These are phyloP conservation scores for Diaporthe sp. DNA, from an alignment of 2,329 filamentous ascomycete genomes.

Conservation along the genomic window DNA sequence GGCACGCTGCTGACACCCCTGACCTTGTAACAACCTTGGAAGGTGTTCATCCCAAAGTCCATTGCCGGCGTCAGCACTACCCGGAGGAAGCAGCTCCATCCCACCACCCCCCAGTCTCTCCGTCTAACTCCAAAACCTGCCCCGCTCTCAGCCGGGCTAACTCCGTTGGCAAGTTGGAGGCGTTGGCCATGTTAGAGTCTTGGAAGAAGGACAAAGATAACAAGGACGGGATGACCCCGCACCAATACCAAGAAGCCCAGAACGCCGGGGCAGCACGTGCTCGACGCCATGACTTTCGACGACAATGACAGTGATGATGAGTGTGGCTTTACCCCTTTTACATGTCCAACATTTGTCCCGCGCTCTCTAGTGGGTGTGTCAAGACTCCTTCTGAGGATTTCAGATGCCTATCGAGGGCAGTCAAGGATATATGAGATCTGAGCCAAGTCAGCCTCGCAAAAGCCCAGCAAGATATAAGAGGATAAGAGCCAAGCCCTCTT, in stretches of 20 bases:
- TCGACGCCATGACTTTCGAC: conserved; percentile 1
- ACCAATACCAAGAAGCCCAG: conserved; percentile 4
- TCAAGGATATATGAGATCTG: neutral
- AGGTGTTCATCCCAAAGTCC: neutral
- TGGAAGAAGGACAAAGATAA: neutral
- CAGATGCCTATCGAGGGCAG: neutral
- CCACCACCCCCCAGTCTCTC: neutral
- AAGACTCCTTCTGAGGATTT: neutral
- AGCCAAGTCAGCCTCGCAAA: neutral
- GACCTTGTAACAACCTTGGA: neutral
- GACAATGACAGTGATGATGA: conserved; percentile 2
- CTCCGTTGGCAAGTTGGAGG: neutral
- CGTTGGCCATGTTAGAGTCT: neutral
- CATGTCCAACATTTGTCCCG: neutral
- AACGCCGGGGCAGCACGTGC: neutral
- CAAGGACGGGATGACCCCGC: neutral
- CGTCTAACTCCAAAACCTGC: neutral
- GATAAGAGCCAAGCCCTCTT: neutral
- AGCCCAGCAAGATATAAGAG: neutral
- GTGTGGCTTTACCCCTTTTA: neutral
- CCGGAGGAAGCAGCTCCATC: neutral
- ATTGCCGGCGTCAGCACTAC: conserved; percentile 7
- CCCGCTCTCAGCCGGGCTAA: conserved; percentile 1
- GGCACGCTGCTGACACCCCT: conserved; percentile 4
- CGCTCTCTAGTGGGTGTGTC: neutral